Evolutionary conservation across 805 yeast species (phyloP).

Genomic region (Ascoidea asiatica): DNA sequence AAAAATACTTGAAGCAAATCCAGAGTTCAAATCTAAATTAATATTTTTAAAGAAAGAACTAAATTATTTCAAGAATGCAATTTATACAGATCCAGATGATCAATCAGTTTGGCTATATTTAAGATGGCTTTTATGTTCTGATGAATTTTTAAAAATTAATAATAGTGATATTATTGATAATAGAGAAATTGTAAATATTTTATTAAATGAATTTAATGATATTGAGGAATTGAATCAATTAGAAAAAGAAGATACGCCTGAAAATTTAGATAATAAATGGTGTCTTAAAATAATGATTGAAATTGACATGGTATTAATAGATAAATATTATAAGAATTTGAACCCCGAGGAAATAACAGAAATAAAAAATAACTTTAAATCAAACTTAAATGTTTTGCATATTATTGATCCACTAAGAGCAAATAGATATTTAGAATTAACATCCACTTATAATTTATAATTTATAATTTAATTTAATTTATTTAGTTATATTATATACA

Average conservation of each 20-base stretch:
- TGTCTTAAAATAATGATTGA: conserved; percentile 52
- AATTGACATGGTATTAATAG: conserved; percentile 22
- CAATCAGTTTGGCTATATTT: conserved; percentile 88
- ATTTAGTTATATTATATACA: no score
- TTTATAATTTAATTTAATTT: no score
- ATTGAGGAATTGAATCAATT: conserved; percentile 55
- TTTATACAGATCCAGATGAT: conserved; percentile 88
- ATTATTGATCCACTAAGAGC: conserved; percentile 52
- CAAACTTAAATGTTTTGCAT: conserved; percentile 24
- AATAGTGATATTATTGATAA: conserved; percentile 14
- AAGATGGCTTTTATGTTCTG: conserved; percentile 55
- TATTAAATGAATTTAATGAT: conserved; percentile 30
- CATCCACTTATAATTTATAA: conserved; percentile 2
- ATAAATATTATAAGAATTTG: conserved; percentile 8
- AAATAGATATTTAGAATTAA: conserved; percentile 39
- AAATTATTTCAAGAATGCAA: conserved; percentile 62
- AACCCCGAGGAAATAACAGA: conserved; percentile 2
- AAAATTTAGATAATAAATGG: conserved; percentile 54
- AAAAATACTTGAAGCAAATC: conserved; percentile 11
- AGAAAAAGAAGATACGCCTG: conserved; percentile 49
- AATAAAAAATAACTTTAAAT: conserved; percentile 20
- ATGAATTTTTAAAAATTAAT: conserved; percentile 20
- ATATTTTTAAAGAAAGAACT: conserved; percentile 43
- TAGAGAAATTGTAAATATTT: conserved; percentile 23
- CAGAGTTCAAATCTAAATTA: conserved; percentile 17